A percentile compares a stretch with the other conserved stretches of the same genome.
These are phyloP conservation scores for Ceratopteris richardii DNA, from an alignment of 75 land plant genomes.

Conservation along the genomic window DNA sequence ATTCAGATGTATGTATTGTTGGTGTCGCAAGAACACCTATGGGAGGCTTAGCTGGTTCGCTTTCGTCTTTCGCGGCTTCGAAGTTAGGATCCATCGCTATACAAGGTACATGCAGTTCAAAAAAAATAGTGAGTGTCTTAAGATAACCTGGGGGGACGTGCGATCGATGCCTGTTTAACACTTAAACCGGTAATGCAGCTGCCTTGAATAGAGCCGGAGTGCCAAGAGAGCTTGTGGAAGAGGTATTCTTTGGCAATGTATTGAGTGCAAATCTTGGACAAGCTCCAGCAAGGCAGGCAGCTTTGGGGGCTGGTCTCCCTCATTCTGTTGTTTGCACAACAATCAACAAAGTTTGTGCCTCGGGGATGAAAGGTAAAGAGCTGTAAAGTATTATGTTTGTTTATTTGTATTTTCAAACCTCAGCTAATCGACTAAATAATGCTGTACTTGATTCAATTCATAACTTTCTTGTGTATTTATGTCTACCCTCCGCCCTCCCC, in stretches of 20 bases:
- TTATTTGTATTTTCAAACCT: constrained; percentile 3
- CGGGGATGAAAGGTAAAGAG: constrained; percentile 91
- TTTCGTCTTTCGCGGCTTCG: constrained; percentile 74
- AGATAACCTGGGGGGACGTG: too few species aligned
- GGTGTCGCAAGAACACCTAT: constrained; percentile 95
- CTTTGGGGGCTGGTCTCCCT: constrained; percentile 82
- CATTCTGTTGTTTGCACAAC: constrained; percentile 76
- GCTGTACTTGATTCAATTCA: too few species aligned
- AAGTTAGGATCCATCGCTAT: constrained; percentile 90
- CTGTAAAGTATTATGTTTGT: too few species aligned
- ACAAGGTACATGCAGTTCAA: constrained; percentile 27
- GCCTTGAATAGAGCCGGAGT: constrained; percentile 62
- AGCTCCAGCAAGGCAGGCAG: constrained; percentile 96
- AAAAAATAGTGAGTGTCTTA: neutral
- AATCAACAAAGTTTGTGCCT: constrained; percentile 89
- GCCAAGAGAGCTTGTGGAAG: constrained; percentile 67
- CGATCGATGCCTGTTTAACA: too few species aligned
- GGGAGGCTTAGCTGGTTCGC: constrained; percentile 73
- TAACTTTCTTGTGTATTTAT: too few species aligned
- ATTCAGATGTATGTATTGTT: constrained; percentile 89
- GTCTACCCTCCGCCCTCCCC: too few species aligned
- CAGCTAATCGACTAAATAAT: too few species aligned
- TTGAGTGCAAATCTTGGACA: constrained; percentile 94
- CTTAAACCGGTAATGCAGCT: constrained; percentile 24
- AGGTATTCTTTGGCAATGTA: constrained; percentile 92